Evolutionary conservation across 352 stramenopile genomes (phyloP), one percentile per base, ranked within the genome.

Genomic region (Globisporangium cylindrosporum): DNA sequence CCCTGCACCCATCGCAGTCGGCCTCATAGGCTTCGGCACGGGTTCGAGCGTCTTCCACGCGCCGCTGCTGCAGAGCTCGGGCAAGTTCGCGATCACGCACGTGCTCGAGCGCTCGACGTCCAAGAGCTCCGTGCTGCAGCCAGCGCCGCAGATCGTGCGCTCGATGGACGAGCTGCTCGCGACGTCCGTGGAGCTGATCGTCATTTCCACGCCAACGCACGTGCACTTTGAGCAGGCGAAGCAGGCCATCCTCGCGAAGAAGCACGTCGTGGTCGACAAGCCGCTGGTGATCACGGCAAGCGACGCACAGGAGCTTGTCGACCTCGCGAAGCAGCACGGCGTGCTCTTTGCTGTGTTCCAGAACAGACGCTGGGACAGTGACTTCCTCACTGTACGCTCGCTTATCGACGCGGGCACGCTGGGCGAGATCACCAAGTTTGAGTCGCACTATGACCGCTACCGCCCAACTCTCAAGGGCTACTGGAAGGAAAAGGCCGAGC

Each of bases 141-240:
- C 84, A 1, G 49, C 66, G 18, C 81, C 82, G 14, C 73, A 69
- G 51, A 86, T 91, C 72, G 85, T 93, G 59, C 85, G 85, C 59
- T 87, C 85, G 49, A 88, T 93, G 74, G 78, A 84, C 15, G 82
- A 89, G 57, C 73, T 93, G 69, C 71, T 93, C 58, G 81, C 74
- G 22, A 73, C 82, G 10, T 69, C 74, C 48, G 74, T 93, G 51
- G 76, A 91, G 41, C 66, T 93, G 22, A 72, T 93, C 51, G 82
- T 93, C 18, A 90, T 93, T 69, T 88, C 82, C 7, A 93, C 85
- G 38, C 85, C 85, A 4, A 93, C 85, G 43, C 75, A 79, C 27
- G 75, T 90, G 68, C 85, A 93, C 73, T 93, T 91, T 66, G 80
- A 84, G 64, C 85, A 91, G 61, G 85, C 81, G 29, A 91, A 91